Evolutionary conservation across 2,329 filamentous ascomycete genomes (phyloP).

Genomic region (Penicillium sp.): DNA sequence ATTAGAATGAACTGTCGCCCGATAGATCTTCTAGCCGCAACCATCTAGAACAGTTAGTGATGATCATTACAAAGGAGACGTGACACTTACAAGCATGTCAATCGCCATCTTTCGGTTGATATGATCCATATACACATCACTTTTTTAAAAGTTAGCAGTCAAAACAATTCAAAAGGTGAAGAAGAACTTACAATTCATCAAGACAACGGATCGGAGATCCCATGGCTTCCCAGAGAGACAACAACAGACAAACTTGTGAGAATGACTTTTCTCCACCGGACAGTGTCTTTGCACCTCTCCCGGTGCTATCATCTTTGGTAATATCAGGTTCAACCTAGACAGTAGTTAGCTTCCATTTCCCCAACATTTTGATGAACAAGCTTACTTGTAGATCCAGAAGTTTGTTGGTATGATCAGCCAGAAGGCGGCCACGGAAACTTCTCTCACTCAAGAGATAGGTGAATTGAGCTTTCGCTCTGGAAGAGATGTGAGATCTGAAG

Average conservation of each 20-base stretch:
- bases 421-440: conserved; percentile 77
- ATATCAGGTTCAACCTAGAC: conserved; percentile 61
- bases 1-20: conserved; percentile 95
- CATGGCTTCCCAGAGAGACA: conserved; percentile 97
- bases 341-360: conserved; percentile 8
- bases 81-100: conserved; percentile 76
- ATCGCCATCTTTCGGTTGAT: conserved; percentile 93
- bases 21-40: conserved; percentile 79
- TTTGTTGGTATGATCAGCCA: conserved; percentile 72
- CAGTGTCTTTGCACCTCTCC: conserved; percentile 83
- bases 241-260: conserved; percentile 87
- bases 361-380: not conserved
- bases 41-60: conserved; percentile 56
- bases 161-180: conserved; percentile 13
- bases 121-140: conserved; percentile 97
- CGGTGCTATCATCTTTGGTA: conserved; percentile 66
- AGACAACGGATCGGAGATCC: conserved; percentile 90
- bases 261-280: conserved; percentile 98
- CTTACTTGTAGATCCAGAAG: conserved; percentile 71
- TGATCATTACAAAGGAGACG: not conserved
- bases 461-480: conserved; percentile 82
- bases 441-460: conserved; percentile 84
- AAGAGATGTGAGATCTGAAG: conserved; percentile 82
- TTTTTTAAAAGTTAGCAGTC: conserved; percentile 30
- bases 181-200: conserved; percentile 72